Evolutionary conservation across 495 filamentous ascomycete species (phyloP).

Genomic region (Coniosporium apollinis): DNA sequence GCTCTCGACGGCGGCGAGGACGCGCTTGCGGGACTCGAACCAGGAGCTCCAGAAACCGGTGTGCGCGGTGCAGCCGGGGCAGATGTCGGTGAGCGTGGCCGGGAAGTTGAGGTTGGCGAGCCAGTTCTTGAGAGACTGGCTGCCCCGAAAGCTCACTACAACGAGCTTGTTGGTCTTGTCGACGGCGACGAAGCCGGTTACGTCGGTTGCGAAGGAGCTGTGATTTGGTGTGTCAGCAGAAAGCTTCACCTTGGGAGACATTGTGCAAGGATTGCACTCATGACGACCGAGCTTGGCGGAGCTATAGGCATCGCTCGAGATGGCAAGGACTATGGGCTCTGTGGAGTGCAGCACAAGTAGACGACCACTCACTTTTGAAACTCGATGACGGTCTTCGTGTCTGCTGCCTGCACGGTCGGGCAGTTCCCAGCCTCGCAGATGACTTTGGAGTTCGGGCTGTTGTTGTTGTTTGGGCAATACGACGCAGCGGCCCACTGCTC

Average conservation of each 20-base stretch:
- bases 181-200: conserved; percentile 50
- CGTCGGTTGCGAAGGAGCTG: conserved; percentile 40
- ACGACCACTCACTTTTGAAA: conserved; percentile 39
- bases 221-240: neutral
- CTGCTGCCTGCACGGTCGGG: conserved; percentile 37
- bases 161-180: conserved; percentile 46
- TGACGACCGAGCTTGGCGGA: neutral
- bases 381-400: conserved; percentile 37
- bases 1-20: conserved; percentile 26
- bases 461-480: conserved; percentile 45
- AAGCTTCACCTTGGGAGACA: neutral
- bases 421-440: conserved; percentile 42
- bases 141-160: conserved; percentile 55
- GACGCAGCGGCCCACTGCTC: conserved; percentile 54
- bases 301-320: neutral
- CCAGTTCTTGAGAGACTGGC: conserved; percentile 45
- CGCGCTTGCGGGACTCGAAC: conserved; percentile 26
- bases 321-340: neutral
- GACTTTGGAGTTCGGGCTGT: conserved; percentile 31
- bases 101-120: conserved; percentile 41
- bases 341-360: neutral
- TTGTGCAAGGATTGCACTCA: conserved; percentile 1
- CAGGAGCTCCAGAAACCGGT: conserved; percentile 40
- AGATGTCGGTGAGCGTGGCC: conserved; percentile 25
- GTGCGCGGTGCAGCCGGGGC: conserved; percentile 33